A percentile compares a stretch with the other conserved stretches of the same genome.
phyloP scores from a whole-genome alignment of 1,284 basidiomycete species.

The Ceratobasidium sp. region DNA sequence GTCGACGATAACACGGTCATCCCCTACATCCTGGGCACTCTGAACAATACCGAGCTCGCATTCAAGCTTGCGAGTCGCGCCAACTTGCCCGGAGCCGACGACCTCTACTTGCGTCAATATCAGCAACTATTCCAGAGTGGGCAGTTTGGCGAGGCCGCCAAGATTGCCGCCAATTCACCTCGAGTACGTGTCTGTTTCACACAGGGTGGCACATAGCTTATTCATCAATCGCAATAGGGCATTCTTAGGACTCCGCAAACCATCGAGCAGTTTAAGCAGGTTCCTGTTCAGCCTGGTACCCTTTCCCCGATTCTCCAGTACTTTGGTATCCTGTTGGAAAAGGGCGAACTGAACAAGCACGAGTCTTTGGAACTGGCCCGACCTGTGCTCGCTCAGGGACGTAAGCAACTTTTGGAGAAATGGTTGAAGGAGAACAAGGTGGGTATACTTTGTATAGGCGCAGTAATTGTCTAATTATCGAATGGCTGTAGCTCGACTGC shows the following conservation, averaged over 20 bases:
- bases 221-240: constrained; percentile 60
- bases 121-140: constrained; percentile 90
- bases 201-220: constrained; percentile 3
- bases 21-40: constrained; percentile 90
- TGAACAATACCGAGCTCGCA: constrained; percentile 98
- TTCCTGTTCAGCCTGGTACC: constrained; percentile 87
- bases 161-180: constrained; percentile 97
- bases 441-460: constrained; percentile 36
- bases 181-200: constrained; percentile 57
- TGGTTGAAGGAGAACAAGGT: constrained; percentile 99
- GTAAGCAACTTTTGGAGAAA: constrained; percentile 97
- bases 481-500: constrained; percentile 81
- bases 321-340: constrained; percentile 97
- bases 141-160: constrained; percentile 96
- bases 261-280: constrained; percentile 97
- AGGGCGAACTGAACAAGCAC: constrained; percentile 95
- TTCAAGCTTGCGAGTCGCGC: constrained; percentile 98
- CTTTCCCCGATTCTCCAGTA: constrained; percentile 98
- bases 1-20: constrained; percentile 97
- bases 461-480: background rate
- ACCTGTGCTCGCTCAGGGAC: constrained; percentile 94
- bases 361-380: constrained; percentile 97
- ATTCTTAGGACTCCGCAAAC: constrained; percentile 95
- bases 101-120: constrained; percentile 96
- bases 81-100: constrained; percentile 97